phyloP scores from a whole-genome alignment of 441 rosid genomes.

The Aleurites moluccanus region DNA sequence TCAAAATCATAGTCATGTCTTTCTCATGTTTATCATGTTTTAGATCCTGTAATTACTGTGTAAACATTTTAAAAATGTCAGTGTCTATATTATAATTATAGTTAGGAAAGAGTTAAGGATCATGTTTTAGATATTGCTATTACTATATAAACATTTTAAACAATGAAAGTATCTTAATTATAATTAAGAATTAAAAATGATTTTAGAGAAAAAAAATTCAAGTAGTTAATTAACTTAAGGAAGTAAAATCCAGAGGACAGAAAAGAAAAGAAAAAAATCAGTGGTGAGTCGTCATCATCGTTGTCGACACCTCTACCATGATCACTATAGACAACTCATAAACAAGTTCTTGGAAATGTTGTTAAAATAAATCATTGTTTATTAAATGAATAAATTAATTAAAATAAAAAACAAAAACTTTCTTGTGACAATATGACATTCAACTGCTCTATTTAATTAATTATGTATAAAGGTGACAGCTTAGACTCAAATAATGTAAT shows the following conservation, averaged over 20 bases:
- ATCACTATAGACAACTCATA: background rate
- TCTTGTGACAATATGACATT: constrained; percentile 26
- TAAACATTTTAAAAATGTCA: background rate
- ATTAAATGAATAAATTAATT: background rate
- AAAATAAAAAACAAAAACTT: constrained; percentile 13
- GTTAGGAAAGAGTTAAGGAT: background rate
- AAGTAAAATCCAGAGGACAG: background rate
- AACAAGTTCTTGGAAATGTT: constrained; percentile 27
- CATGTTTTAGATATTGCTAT: background rate
- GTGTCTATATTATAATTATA: background rate
- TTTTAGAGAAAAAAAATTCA: no score
- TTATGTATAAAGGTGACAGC: constrained; percentile 31
- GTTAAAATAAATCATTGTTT: constrained; percentile 2
- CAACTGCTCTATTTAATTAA: constrained; percentile 25
- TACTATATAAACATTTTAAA: no score
- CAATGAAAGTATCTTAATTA: background rate
- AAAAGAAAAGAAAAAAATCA: background rate
- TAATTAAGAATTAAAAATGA: background rate
- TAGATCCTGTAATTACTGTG: constrained; percentile 5
- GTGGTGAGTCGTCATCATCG: constrained; percentile 28
- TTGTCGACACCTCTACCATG: constrained; percentile 18
- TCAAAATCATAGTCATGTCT: constrained; percentile 17
- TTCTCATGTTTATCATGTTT: background rate
- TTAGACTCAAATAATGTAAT: constrained; percentile 19
- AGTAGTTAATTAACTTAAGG: no score